These are phyloP conservation scores for Cicer cuneatum DNA, from an alignment of 306 rosid genomes.

Conservation along the genomic window DNA sequence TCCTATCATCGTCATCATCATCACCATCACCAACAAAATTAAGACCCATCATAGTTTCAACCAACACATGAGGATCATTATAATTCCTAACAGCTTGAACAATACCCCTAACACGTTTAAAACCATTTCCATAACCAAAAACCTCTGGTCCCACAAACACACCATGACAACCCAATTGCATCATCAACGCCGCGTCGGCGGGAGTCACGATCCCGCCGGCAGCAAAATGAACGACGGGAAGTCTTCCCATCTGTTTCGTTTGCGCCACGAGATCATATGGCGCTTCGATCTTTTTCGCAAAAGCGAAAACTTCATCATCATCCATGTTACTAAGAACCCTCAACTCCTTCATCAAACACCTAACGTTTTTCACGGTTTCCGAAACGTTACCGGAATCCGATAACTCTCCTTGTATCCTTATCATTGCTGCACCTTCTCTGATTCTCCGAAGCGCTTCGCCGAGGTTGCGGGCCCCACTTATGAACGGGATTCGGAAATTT, in stretches of 20 bases:
- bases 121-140: conserved; percentile 58
- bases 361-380: conserved; percentile 53
- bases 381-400: conserved; percentile 55
- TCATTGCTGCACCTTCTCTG: conserved; percentile 72
- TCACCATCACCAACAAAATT: conserved; percentile 50
- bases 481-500: conserved; percentile 60
- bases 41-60: conserved; percentile 54
- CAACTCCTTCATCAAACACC: conserved; percentile 67
- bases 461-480: conserved; percentile 64
- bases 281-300: conserved; percentile 63
- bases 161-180: conserved; percentile 90
- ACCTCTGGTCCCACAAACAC: conserved; percentile 65
- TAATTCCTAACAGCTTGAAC: conserved; percentile 66
- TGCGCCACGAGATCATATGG: conserved; percentile 79
- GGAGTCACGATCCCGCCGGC: conserved; percentile 85
- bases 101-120: conserved; percentile 64
- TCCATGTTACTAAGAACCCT: conserved; percentile 71
- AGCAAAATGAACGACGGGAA: conserved; percentile 72
- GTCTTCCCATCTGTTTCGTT: conserved; percentile 68
- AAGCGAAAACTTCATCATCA: conserved; percentile 74
- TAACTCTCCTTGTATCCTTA: conserved; percentile 72
- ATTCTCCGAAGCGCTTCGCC: conserved; percentile 75
- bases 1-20: conserved; percentile 43
- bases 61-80: conserved; percentile 66
- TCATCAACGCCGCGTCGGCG: conserved; percentile 84